Conservation (phyloP, 2,329 filamentous ascomycete genomes). For the Fusarium sp. region DNA sequence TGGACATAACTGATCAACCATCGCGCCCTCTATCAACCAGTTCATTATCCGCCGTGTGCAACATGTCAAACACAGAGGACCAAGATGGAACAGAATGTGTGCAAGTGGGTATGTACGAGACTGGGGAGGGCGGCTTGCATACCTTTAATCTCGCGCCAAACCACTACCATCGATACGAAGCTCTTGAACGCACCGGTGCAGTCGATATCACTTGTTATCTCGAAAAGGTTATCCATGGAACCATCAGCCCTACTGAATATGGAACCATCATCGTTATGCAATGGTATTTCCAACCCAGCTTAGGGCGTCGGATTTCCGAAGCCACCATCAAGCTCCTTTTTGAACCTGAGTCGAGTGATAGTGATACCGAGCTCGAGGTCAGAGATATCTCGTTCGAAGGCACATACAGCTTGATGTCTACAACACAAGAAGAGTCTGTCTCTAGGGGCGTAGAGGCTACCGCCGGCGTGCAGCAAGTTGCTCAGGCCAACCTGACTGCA, state of each 20-base stretch:
- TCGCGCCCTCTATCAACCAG: too few relatives aligned
- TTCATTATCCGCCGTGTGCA: too few relatives aligned
- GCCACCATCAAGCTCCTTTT: not conserved
- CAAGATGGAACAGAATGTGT: not conserved
- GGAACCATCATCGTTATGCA: not conserved
- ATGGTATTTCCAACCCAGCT: slow-evolving; percentile 1
- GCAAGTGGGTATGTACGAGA: not conserved
- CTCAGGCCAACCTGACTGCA: not conserved
- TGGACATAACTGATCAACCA: too few relatives aligned
- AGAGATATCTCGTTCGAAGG: not conserved
- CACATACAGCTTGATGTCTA: not conserved
- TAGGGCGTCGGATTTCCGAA: not conserved
- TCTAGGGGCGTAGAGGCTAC: not conserved
- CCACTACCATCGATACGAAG: not conserved
- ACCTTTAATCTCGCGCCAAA: not conserved
- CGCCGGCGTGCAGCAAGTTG: not conserved
- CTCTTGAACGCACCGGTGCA: not conserved
- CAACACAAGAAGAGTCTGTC: not conserved
- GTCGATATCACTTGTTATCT: not conserved
- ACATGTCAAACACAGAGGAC: not conserved
- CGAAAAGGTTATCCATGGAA: not conserved
- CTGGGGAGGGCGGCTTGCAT: not conserved
- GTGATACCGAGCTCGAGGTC: not conserved
- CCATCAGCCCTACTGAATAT: not conserved
- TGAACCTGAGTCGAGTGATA: not conserved